phyloP scores from a whole-genome alignment of 179 eudicot genomes.

The Beta lomatogona region DNA sequence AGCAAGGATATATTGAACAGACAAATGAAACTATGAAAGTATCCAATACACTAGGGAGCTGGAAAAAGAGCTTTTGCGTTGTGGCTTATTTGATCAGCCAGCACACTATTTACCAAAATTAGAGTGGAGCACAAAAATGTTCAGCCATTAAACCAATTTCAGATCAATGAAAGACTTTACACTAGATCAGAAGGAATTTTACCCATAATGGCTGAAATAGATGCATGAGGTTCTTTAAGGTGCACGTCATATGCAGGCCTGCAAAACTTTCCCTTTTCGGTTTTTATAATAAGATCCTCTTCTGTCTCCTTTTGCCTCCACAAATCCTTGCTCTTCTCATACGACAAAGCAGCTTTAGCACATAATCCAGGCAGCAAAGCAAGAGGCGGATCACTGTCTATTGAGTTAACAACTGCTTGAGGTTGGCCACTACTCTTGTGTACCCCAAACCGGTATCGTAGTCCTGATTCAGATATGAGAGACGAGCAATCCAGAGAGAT shows the following conservation, averaged over 20 bases:
- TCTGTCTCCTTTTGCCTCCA: slow-evolving; percentile 74
- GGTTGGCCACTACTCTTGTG: slow-evolving; percentile 70
- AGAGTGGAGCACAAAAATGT: not conserved
- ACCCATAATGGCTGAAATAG: slow-evolving; percentile 76
- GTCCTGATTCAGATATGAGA: slow-evolving; percentile 64
- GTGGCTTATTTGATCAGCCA: not conserved
- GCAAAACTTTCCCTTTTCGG: slow-evolving; percentile 39
- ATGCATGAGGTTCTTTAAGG: slow-evolving; percentile 77
- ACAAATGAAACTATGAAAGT: not conserved
- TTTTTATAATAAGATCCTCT: slow-evolving; percentile 51
- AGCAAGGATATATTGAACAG: not conserved
- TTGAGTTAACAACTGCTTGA: slow-evolving; percentile 40
- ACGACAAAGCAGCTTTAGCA: slow-evolving; percentile 82
- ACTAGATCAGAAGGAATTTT: slow-evolving; percentile 13
- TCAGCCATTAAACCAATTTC: not conserved
- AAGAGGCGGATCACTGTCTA: slow-evolving; percentile 46
- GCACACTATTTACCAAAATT: not conserved
- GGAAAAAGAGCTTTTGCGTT: not conserved
- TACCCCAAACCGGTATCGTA: slow-evolving; percentile 71
- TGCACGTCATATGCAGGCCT: slow-evolving; percentile 71
- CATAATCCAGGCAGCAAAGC: slow-evolving; percentile 70
- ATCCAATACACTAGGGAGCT: not conserved
- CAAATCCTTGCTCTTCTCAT: slow-evolving; percentile 67
- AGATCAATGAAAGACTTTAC: not conserved
- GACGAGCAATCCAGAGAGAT: slow-evolving; percentile 74